phyloP scores from a whole-genome alignment of 2,329 filamentous ascomycete genomes.

The Colletotrichum abscissum region DNA sequence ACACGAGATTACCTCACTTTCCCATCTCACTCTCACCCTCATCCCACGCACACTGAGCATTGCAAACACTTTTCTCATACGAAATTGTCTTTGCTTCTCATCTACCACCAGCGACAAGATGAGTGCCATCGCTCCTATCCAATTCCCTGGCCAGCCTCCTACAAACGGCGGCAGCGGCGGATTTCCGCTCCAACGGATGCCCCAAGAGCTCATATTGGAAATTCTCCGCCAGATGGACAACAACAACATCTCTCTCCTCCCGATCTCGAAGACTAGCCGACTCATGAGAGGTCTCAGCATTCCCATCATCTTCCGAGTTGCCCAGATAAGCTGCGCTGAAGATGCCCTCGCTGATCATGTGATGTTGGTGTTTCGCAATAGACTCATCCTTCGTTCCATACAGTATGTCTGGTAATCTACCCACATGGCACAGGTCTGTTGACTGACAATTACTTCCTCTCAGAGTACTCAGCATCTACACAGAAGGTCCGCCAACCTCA shows the following conservation, averaged over 20 bases:
- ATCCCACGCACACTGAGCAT: too few relatives aligned
- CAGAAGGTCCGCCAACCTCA: background rate
- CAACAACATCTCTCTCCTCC: background rate
- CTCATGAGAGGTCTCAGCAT: background rate
- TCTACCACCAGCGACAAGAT: background rate
- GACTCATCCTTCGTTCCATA: background rate
- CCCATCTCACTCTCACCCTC: too few relatives aligned
- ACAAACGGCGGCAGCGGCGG: too few relatives aligned
- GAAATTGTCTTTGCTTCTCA: too few relatives aligned
- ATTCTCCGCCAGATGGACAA: background rate
- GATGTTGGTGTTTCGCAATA: background rate
- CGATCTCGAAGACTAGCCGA: background rate
- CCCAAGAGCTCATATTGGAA: background rate
- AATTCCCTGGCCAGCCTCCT: background rate
- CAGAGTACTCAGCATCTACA: background rate
- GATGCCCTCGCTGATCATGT: background rate
- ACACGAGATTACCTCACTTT: too few relatives aligned
- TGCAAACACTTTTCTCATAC: too few relatives aligned
- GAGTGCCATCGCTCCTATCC: background rate
- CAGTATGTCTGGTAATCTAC: background rate
- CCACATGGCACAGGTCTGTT: background rate
- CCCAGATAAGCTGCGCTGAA: background rate
- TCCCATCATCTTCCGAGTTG: background rate
- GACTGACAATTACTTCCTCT: background rate
- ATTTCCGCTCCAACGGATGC: background rate